Base-by-base conservation (phyloP, 305 asterid species). In the Salvia sclarea region DNA sequence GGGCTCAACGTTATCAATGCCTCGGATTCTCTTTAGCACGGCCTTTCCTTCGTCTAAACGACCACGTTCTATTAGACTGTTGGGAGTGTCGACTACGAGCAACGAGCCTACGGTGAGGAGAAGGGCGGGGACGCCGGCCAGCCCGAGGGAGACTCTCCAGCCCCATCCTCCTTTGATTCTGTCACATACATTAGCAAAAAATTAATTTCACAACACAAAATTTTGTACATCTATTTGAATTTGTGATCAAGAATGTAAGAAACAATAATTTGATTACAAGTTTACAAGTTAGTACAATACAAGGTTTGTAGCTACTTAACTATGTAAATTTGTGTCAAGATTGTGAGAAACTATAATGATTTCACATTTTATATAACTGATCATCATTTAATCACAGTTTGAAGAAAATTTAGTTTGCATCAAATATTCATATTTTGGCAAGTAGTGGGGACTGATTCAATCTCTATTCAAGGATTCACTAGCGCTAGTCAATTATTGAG, bases 21-120 rank as follows among this genome's bases (percentile, higher is more conserved):
- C 98, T 5, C 97, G 85, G 55, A 92, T 92, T 47, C 28, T 87
- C 72, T 73, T 79, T 13, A 92, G 88, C 4, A 85, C 96, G 12
- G 82, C 69, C 67, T 90, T 92, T 37, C 98, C 98, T 69, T 92
- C 65, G 2, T 92, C 98, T 13, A 90, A 21, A 18, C 63, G 82
- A 10, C 96, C 97, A 0, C 98, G 81, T 35, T 90, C 96, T 1
- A 92, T 90, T 35, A 92, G 71, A 62, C 98, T 92, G 84, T 88
- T 90, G 0, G 97, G 98, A 0, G 98, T 89, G 54, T 88, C 98
- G 10, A 79, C 83, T 9, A 92, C 89, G 17, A 88, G 5, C 13
- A 92, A 25, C 13, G 98, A 87, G 4, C 98, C 98, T 0, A 92
- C 0, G 0, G 96, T 90, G 16, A 90, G 79, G 41, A 92, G 89